Percentiles rank a stretch among this genome's conserved stretches.
Conservation (phyloP, 1,139 yeast species). For the Lodderomyces parapsilosis region DNA sequence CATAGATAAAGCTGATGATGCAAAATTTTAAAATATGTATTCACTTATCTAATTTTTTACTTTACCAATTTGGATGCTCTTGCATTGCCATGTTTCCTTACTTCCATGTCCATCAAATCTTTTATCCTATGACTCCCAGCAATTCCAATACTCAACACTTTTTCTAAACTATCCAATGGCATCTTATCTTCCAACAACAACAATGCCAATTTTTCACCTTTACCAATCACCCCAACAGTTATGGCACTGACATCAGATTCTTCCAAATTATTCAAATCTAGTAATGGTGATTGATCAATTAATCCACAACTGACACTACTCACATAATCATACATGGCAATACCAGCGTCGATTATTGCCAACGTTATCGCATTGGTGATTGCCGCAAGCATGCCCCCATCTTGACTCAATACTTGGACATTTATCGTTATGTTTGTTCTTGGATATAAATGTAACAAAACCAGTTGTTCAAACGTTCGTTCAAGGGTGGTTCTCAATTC, state of each 20-base stretch:
- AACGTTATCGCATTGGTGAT: constrained; percentile 86
- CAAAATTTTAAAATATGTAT: constrained; percentile 2
- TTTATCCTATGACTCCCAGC: constrained; percentile 86
- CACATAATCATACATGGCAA: constrained; percentile 90
- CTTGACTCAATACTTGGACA: constrained; percentile 80
- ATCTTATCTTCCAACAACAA: constrained; percentile 79
- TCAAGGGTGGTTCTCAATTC: constrained; percentile 76
- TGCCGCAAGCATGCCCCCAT: constrained; percentile 82
- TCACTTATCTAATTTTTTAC: background rate
- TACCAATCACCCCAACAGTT: constrained; percentile 84
- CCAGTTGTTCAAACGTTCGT: constrained; percentile 78
- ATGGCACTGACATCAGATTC: constrained; percentile 79
- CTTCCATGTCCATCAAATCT: constrained; percentile 82
- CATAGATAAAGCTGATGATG: constrained; percentile 23
- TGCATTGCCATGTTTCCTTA: constrained; percentile 66
- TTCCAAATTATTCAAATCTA: constrained; percentile 81
- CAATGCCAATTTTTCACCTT: constrained; percentile 73
- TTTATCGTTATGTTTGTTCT: constrained; percentile 75
- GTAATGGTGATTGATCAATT: constrained; percentile 69
- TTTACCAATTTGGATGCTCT: constrained; percentile 29
- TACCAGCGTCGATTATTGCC: constrained; percentile 93
- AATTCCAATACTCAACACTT: constrained; percentile 77
- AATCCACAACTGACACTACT: constrained; percentile 80
- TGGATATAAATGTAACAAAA: constrained; percentile 74
- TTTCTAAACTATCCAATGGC: constrained; percentile 78